Evolutionary conservation across 106 monocot species (phyloP), one percentile per base, ranked within the genome.

Genomic region (Alisma plantagoaquatica): DNA sequence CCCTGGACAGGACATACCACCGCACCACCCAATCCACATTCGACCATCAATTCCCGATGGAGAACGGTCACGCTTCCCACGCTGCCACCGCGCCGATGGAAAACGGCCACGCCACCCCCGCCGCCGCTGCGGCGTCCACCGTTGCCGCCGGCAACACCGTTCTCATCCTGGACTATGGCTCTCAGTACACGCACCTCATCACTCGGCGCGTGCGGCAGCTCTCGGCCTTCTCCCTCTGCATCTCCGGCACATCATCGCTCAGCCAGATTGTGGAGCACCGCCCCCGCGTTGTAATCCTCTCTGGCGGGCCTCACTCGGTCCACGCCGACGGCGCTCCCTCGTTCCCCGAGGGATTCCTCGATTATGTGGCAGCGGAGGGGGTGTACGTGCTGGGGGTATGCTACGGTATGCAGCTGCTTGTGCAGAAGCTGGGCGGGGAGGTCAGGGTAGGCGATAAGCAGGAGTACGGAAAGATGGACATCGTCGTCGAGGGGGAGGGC

Each of bases 141-240:
- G n/a, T n/a, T n/a, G n/a, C 35, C 35, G 35, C 35, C 35, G 35
- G 35, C 35, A 38, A 38, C 35, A 38, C 35, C 14, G 5, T 5
- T 38, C 35, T 38, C 14, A 38, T 5, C 14, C 14, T 38, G 9
- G 35, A 38, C 5, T 38, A 38, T 38, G 14, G 35, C 35, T 5
- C 94, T 19, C 94, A 79, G 70, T 96, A 96, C 81, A 89, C 94
- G 20, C 94, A 96, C 62, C 84, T 96, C 46, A 96, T 96, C 55
- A 96, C 94, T 63, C 88, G 94, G 51, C 75, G 88, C 19, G 73
- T 96, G 46, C 88, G 94, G 18, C 80, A 84, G 61, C 77, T 88
- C 23, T 77, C 75, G 50, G 73, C 84, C 41, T 72, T 96, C 61
- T 88, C 94, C 43, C 77, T 88, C 38, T 88, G 87, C 73, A 30